Conservation (phyloP, 495 filamentous ascomycete species). For the Lasiosphaeris hirsuta region DNA sequence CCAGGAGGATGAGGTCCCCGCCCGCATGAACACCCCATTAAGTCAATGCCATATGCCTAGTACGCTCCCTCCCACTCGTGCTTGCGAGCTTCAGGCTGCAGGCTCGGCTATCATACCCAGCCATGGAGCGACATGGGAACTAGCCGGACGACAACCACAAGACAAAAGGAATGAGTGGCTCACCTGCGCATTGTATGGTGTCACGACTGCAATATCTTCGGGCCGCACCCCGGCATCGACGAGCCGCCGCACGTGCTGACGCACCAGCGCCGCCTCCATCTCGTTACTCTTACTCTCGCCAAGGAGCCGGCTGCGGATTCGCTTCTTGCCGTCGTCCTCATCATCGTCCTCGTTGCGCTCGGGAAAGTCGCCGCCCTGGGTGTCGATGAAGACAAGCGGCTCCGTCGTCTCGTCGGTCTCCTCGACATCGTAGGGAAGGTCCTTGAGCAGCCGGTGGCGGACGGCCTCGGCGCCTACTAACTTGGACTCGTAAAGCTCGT, state of each 20-base stretch:
- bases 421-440: conserved; percentile 73
- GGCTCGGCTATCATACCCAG: neutral
- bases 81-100: neutral
- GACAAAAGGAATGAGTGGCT: conserved; percentile 4
- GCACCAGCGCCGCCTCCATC: conserved; percentile 80
- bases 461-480: conserved; percentile 78
- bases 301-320: conserved; percentile 42
- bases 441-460: conserved; percentile 66
- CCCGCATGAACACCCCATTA: conserved; percentile 19
- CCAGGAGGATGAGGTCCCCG: neutral
- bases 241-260: conserved; percentile 67
- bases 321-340: conserved; percentile 14
- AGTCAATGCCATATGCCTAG: conserved; percentile 16
- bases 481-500: conserved; percentile 77
- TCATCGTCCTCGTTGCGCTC: conserved; percentile 38
- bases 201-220: conserved; percentile 88
- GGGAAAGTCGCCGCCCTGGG: conserved; percentile 87
- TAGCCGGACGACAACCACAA: neutral
- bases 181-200: conserved; percentile 93
- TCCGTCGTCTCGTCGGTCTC: conserved; percentile 85
- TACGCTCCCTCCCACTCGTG: no score
- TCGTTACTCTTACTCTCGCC: conserved; percentile 93
- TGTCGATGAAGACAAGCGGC: conserved; percentile 91
- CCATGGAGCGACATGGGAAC: neutral
- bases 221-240: conserved; percentile 73